Percentiles rank a stretch among this genome's conserved stretches.
Evolutionary conservation across 176 grass and related monocot genomes (phyloP).

Genomic region (Zea mays): DNA sequence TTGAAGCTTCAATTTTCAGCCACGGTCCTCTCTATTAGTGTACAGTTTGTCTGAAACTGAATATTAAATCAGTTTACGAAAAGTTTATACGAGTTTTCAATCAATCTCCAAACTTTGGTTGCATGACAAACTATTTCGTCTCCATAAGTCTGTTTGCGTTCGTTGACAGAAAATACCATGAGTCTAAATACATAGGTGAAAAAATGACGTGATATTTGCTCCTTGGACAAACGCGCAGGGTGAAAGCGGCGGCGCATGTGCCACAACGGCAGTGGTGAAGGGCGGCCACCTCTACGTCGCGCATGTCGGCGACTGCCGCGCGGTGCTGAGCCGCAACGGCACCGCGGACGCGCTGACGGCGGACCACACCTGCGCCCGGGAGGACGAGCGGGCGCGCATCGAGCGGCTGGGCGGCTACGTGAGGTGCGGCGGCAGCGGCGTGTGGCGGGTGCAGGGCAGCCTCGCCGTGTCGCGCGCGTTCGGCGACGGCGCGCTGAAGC

Average conservation of each 20-base stretch:
- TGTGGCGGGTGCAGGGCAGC: conserved; percentile 46
- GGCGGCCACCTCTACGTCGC: conserved; percentile 60
- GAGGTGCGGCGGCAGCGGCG: conserved; percentile 41
- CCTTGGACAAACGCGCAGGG: conserved; percentile 28
- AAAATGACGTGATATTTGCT: too few relatives aligned
- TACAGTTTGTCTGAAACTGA: too few relatives aligned
- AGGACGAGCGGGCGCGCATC: conserved; percentile 61
- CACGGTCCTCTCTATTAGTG: too few relatives aligned
- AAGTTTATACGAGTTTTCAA: not conserved
- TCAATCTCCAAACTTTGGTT: not conserved
- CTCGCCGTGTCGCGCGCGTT: conserved; percentile 68
- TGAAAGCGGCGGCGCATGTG: conserved; percentile 60
- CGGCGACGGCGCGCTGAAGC: conserved; percentile 51
- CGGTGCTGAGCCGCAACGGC: conserved; percentile 49
- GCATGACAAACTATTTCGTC: not conserved
- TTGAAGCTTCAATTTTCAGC: too few relatives aligned
- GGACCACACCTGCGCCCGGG: conserved; percentile 61
- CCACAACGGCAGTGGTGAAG: conserved; percentile 57
- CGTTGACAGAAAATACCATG: too few relatives aligned
- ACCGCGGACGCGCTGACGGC: conserved; percentile 49
- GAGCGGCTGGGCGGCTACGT: conserved; percentile 76
- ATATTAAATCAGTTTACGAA: not conserved
- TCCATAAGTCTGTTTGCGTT: not conserved
- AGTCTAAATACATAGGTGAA: too few relatives aligned
- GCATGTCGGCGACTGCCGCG: conserved; percentile 80